These are phyloP conservation scores for Trichosporon sp. DNA, from an alignment of 1,284 basidiomycete species.

Conservation along the genomic window DNA sequence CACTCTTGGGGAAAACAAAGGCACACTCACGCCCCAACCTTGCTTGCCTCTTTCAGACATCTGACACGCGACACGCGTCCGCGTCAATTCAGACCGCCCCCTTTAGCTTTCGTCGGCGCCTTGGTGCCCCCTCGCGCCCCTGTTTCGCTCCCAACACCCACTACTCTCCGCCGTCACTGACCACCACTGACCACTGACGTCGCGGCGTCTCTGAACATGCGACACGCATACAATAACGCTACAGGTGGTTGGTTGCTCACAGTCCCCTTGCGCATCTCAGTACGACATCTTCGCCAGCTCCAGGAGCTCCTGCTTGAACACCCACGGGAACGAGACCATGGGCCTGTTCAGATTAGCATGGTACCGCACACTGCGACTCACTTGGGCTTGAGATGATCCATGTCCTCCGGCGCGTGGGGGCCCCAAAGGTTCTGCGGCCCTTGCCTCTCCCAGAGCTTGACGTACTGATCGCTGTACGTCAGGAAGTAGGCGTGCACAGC, in stretches of 20 bases:
- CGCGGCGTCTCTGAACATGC: not conserved
- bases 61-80: not conserved
- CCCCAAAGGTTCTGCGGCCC: conserved; percentile 6
- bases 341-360: conserved; percentile 26
- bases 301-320: conserved; percentile 38
- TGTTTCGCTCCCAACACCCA: no score
- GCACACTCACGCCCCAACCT: no score
- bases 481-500: conserved; percentile 40
- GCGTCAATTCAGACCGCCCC: not conserved
- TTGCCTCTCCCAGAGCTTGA: conserved; percentile 32
- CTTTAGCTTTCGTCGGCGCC: no score
- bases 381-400: conserved; percentile 22
- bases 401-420: conserved; percentile 15
- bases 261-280: not conserved
- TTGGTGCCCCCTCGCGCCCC: not conserved
- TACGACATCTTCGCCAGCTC: conserved; percentile 18
- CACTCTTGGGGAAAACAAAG: not conserved
- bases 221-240: not conserved
- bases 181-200: not conserved
- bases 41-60: not conserved
- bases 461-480: conserved; percentile 34
- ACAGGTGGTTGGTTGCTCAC: not conserved
- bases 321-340: conserved; percentile 46
- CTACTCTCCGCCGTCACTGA: no score
- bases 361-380: conserved; percentile 8